Evolutionary conservation across 371 early-diverging fungal species (phyloP), one percentile per base, ranked within the genome.

Genomic region (Mycotypha africana): DNA sequence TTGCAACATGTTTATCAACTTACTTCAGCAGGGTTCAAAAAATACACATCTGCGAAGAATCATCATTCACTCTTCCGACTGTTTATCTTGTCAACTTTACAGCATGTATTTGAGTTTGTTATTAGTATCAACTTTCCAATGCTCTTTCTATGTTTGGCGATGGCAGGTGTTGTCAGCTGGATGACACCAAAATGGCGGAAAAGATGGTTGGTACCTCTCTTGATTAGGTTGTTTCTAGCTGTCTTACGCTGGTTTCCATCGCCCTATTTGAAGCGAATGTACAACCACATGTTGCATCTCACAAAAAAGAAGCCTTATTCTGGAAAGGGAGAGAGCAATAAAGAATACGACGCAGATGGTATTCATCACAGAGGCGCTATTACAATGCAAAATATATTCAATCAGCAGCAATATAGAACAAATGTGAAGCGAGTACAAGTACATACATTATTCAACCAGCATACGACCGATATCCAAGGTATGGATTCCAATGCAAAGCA

Each of bases 141-240:
- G n/a, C n/a, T 66, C 11, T 24, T 62, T 3, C 42, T 66, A 2
- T 55, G 58, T n/a, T 28, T 62, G 9, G 58, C 53, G n/a, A 44
- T 58, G 38, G 43, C 62, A 10, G 62, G 54, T 12, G 62, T 62
- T 32, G 49, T 66, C 21, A 44, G 58, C 3, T 66, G 67, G 67
- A 66, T 62, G 51, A 59, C 55, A 1, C 62, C 62, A 4, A 49
- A 46, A 20, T 66, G 56, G 52, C 56, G 67, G 8, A 53, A 66
- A 20, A 51, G 53, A 39, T 62, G 58, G 51, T 36, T 66, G 0
- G 36, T 56, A 2, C 67, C 67, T 19, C 21, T 66, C 4, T 23
- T 59, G 5, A 44, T 48, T 12, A 38, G 31, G 9, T 21, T 34
- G 2, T 54, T 54, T 9, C 34, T 45, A n/a, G 32, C 39, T 11